Percentiles rank a stretch among this genome's conserved stretches.
These are phyloP conservation scores for Globisporangium viniferum DNA, from an alignment of 352 stramenopile genomes.

Conservation along the genomic window DNA sequence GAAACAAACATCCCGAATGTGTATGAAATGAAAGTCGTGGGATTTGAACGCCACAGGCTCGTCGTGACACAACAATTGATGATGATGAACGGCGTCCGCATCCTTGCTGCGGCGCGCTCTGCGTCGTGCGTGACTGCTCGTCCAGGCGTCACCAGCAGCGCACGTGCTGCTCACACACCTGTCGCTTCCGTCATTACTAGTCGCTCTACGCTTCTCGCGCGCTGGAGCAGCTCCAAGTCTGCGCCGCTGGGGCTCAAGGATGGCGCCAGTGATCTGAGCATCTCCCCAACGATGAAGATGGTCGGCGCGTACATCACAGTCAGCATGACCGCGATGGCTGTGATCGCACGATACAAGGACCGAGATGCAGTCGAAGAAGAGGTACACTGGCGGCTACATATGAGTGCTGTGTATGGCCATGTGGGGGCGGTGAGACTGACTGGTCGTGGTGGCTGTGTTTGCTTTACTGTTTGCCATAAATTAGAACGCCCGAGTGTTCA, in stretches of 20 bases:
- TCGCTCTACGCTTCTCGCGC: not conserved
- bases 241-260: conserved; percentile 48
- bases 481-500: conserved; percentile 62
- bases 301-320: conserved; percentile 56
- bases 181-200: not conserved
- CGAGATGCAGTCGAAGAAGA: conserved; percentile 51
- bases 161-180: not conserved
- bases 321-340: conserved; percentile 45
- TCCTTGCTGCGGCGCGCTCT: conserved; percentile 1
- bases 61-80: not conserved
- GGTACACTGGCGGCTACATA: conserved; percentile 12
- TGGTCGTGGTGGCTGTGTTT: not conserved
- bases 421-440: not conserved
- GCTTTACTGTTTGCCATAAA: not conserved
- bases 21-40: too few species aligned
- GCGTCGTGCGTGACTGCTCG: conserved; percentile 2
- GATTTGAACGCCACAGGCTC: not conserved
- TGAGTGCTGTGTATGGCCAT: not conserved
- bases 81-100: not conserved
- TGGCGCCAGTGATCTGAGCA: conserved; percentile 20
- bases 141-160: not conserved
- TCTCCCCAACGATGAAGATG: conserved; percentile 55
- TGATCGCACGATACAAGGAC: conserved; percentile 63
- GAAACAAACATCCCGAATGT: too few species aligned
- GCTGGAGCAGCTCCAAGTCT: conserved; percentile 17